Evolutionary conservation across 2,329 filamentous ascomycete species (phyloP).

Genomic region (Hirsutella rhossiliensis): DNA sequence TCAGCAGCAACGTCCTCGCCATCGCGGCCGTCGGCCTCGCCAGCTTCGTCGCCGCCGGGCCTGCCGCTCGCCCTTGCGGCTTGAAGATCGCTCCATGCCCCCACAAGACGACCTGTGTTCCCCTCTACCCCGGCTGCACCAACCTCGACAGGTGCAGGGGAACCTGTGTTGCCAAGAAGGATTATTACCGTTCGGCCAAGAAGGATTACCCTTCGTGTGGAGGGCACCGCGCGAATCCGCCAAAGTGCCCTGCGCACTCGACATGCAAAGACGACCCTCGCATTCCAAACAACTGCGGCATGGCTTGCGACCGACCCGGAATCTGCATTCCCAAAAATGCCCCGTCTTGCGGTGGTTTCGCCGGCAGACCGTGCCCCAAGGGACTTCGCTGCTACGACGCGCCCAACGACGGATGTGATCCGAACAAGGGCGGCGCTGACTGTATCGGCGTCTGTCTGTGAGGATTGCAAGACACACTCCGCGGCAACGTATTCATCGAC

Average conservation of each 20-base stretch:
- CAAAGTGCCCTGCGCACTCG: too few species aligned
- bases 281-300: too few species aligned
- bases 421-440: constrained; percentile 14
- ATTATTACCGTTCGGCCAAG: too few species aligned
- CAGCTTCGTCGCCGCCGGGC: constrained; percentile 4
- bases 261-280: too few species aligned
- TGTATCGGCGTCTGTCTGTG: constrained; percentile 20
- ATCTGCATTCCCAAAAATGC: constrained; percentile 17
- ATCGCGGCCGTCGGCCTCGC: constrained; percentile 5
- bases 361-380: constrained; percentile 13
- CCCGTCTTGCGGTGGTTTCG: constrained; percentile 13
- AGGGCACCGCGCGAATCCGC: too few species aligned
- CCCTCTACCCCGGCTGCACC: too few species aligned
- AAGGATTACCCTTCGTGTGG: too few species aligned
- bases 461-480: neutral
- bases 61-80: constrained; percentile 11
- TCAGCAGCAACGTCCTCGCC: constrained; percentile 10
- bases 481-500: too few species aligned
- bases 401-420: constrained; percentile 15
- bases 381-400: constrained; percentile 17
- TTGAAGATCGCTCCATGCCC: constrained; percentile 3
- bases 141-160: too few species aligned
- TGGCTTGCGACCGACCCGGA: constrained; percentile 8
- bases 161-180: too few species aligned
- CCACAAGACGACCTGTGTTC: too few species aligned